Evolutionary conservation across 208 protist species (phyloP).

Genomic region (Trichomonas vaginalis): DNA sequence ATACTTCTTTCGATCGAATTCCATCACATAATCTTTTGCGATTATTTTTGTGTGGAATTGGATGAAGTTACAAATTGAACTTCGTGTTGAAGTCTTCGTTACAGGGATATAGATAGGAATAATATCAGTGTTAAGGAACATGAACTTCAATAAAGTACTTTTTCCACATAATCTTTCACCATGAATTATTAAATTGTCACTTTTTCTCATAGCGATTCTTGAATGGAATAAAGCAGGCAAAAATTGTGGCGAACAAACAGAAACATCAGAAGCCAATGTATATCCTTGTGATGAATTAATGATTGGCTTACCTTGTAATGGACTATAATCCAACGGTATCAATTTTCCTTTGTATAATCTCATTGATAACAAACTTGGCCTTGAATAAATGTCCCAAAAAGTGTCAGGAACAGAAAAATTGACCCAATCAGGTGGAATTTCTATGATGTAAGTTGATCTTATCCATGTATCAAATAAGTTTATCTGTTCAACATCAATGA

Average conservation of each 20-base stretch:
- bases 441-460: neutral
- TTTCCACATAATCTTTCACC: neutral
- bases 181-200: neutral
- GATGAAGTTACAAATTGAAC: neutral
- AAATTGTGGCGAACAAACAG: neutral
- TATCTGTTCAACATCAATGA: neutral
- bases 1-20: neutral
- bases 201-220: neutral
- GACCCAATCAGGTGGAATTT: neutral
- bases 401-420: neutral
- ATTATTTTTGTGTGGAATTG: neutral
- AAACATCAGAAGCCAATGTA: neutral
- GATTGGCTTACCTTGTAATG: neutral
- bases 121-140: neutral
- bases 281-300: too few species aligned
- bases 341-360: neutral
- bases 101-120: neutral
- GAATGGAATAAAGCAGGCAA: neutral
- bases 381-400: neutral
- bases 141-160: neutral
- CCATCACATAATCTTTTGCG: neutral
- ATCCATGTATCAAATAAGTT: neutral
- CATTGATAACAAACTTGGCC: neutral
- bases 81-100: neutral
- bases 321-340: neutral